phyloP scores from a whole-genome alignment of 768 basidiomycete species.

The Phylloporus sp. region DNA sequence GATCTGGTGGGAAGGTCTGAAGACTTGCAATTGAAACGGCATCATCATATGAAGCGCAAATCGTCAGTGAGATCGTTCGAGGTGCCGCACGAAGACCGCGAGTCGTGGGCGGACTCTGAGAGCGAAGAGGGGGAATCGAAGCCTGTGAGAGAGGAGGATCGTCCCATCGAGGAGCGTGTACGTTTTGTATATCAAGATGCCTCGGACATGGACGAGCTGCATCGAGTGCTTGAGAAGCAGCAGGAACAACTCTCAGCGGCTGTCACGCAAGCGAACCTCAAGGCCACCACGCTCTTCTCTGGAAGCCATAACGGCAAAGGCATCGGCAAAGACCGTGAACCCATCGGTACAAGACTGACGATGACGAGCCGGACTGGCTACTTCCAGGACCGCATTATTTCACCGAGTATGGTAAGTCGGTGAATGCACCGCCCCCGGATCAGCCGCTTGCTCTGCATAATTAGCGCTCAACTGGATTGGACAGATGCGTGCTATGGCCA shows the following conservation, averaged over 20 bases:
- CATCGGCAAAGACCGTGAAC: constrained; percentile 41
- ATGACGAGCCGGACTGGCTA: constrained; percentile 95
- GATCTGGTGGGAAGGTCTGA: constrained; percentile 42
- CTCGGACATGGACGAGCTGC: constrained; percentile 12
- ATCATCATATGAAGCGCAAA: constrained; percentile 25
- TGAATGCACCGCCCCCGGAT: constrained; percentile 3
- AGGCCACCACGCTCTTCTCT: constrained; percentile 37
- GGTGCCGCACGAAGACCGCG: constrained; percentile 39
- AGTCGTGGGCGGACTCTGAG: constrained; percentile 50
- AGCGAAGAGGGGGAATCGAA: constrained; percentile 44
- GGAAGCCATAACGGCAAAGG: constrained; percentile 26
- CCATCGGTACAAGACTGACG: constrained; percentile 82
- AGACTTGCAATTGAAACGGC: constrained; percentile 11
- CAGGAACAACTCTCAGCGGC: constrained; percentile 51
- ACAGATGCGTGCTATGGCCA: constrained; percentile 99
- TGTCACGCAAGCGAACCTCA: constrained; percentile 45
- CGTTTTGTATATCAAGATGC: constrained; percentile 44
- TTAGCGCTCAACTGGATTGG: constrained; percentile 8
- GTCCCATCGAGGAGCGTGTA: constrained; percentile 70
- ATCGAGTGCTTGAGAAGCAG: constrained; percentile 37
- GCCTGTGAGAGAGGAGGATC: constrained; percentile 60
- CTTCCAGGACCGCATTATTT: constrained; percentile 90
- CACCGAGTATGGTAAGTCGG: constrained; percentile 86
- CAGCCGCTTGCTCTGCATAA: background rate
- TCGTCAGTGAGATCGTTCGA: constrained; percentile 26